A percentile compares a stretch with the other conserved stretches of the same genome.
Evolutionary conservation across 1,284 basidiomycete species (phyloP).

Genomic region (Leccinum ponderosum): DNA sequence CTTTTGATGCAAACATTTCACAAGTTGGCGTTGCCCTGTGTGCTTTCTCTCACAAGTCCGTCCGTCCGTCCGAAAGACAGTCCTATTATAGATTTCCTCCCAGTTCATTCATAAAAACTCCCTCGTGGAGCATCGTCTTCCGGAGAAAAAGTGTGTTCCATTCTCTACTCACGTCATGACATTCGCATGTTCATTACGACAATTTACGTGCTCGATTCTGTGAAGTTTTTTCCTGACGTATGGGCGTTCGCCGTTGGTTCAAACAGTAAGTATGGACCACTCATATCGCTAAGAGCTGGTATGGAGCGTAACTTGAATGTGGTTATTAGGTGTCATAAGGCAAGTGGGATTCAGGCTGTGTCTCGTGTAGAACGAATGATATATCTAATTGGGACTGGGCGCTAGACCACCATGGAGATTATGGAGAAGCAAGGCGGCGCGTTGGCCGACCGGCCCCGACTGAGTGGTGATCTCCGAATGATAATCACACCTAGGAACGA

Average conservation of each 20-base stretch:
- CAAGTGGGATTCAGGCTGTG: too few species aligned
- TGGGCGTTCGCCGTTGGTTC: too few species aligned
- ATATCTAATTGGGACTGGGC: too few species aligned
- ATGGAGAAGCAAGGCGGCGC: too few species aligned
- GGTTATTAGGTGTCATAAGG: too few species aligned
- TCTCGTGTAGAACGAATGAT: too few species aligned
- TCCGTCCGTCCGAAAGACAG: neutral
- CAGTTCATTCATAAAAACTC: neutral
- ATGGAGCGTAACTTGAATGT: too few species aligned
- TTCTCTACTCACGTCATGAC: neutral
- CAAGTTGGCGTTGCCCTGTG: neutral
- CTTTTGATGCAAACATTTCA: neutral
- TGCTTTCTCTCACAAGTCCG: neutral
- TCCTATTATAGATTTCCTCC: neutral
- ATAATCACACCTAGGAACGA: neutral
- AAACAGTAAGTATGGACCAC: too few species aligned
- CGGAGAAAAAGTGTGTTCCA: conserved; percentile 2
- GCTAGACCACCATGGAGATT: too few species aligned
- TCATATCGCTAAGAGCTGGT: too few species aligned
- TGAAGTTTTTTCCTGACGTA: neutral
- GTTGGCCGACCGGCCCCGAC: neutral
- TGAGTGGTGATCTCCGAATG: neutral
- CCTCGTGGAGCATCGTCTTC: conserved; percentile 8
- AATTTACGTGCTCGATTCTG: neutral
- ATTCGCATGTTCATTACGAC: neutral